Evolutionary conservation across 2,329 filamentous ascomycete species (phyloP).

Genomic region (Nannizzia gypsea): DNA sequence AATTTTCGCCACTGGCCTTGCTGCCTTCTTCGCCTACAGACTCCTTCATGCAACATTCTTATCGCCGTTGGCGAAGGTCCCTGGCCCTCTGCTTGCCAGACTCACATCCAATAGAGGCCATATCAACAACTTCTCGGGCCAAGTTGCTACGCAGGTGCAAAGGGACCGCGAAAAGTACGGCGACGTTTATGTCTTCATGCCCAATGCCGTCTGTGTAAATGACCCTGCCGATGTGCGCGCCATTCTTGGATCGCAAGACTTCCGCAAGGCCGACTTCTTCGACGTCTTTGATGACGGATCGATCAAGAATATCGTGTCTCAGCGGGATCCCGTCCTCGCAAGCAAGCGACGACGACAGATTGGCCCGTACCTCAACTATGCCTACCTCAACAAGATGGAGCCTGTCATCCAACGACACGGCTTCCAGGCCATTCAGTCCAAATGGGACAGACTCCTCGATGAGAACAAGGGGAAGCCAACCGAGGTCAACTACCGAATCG

Average conservation of each 20-base stretch:
- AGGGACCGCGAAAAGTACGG: not conserved
- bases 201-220: slow-evolving; percentile 4
- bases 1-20: not conserved
- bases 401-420: slow-evolving; percentile 2
- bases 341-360: not conserved
- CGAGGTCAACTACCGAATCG: slow-evolving; percentile 6
- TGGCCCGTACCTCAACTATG: slow-evolving; percentile 5
- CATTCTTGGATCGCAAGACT: slow-evolving; percentile 2
- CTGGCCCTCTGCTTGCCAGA: slow-evolving; percentile 1
- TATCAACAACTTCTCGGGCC: slow-evolving; percentile 3
- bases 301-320: slow-evolving; percentile 3
- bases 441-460: slow-evolving; percentile 1
- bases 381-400: slow-evolving; percentile 3
- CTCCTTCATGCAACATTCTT: not conserved
- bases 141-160: not conserved
- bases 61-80: not conserved
- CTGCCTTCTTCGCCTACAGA: not conserved
- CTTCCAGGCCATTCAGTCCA: not conserved
- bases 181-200: slow-evolving; percentile 4
- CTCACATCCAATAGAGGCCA: slow-evolving; percentile 2
- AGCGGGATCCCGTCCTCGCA: not conserved
- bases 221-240: slow-evolving; percentile 1
- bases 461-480: slow-evolving; percentile 1
- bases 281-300: slow-evolving; percentile 3
- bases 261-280: slow-evolving; percentile 4